phyloP scores from a whole-genome alignment of 2,329 filamentous ascomycete species.

The Colletotrichum zoysiae region DNA sequence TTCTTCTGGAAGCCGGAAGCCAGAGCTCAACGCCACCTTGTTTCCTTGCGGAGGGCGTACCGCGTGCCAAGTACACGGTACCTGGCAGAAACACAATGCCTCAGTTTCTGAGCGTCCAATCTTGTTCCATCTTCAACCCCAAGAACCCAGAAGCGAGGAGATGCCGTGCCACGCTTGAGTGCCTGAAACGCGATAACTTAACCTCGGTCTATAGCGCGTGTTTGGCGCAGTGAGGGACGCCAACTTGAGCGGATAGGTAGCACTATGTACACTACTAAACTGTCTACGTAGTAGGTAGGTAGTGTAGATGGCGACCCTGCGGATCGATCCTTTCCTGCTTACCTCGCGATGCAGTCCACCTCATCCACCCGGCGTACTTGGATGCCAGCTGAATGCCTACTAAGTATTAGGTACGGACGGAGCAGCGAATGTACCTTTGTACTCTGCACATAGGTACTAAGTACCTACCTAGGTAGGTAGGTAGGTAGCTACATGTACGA shows the following conservation, averaged over 20 bases:
- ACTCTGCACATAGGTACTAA: background rate
- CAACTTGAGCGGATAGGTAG: background rate
- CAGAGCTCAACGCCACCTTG: background rate
- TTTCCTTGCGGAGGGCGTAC: background rate
- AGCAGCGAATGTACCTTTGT: background rate
- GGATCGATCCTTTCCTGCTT: slow-evolving; percentile 10
- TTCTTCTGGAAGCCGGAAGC: slow-evolving; percentile 7
- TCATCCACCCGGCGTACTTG: background rate
- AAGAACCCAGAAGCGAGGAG: slow-evolving; percentile 11
- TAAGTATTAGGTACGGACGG: no score
- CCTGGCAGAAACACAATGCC: background rate
- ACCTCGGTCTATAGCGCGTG: slow-evolving; percentile 13
- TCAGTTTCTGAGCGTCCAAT: background rate
- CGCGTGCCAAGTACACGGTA: background rate
- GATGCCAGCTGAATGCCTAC: background rate
- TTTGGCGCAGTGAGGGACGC: background rate
- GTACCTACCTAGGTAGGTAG: no score
- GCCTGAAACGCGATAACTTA: slow-evolving; percentile 34
- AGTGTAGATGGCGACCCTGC: background rate
- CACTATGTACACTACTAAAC: background rate
- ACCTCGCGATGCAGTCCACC: background rate
- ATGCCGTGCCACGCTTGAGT: slow-evolving; percentile 24
- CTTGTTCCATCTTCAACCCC: background rate
- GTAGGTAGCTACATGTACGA: background rate
- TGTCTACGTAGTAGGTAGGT: background rate